phyloP scores from a whole-genome alignment of 2,329 filamentous ascomycete species.

The Colletotrichum brevisporum region DNA sequence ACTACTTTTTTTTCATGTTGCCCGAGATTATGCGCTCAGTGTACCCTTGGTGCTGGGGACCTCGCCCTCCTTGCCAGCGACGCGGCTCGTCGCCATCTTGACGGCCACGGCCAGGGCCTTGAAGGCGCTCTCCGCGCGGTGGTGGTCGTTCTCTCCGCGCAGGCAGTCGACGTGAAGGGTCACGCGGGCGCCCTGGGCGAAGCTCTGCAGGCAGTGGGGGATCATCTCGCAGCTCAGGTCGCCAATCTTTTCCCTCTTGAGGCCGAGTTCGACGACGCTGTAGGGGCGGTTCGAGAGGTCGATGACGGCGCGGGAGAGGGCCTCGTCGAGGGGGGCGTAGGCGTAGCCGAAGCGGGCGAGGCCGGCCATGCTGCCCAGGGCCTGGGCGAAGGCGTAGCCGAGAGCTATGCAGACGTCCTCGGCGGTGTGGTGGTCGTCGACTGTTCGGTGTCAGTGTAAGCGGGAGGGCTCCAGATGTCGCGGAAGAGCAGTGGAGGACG shows the following conservation, averaged over 20 bases:
- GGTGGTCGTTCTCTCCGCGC: conserved; percentile 93
- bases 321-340: conserved; percentile 95
- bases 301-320: conserved; percentile 91
- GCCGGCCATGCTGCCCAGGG: conserved; percentile 83
- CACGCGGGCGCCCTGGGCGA: conserved; percentile 88
- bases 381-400: conserved; percentile 85
- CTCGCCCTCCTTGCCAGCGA: conserved; percentile 88
- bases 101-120: conserved; percentile 95
- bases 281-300: conserved; percentile 95
- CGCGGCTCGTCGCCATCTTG: conserved; percentile 79
- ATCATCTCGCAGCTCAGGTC: conserved; percentile 97
- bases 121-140: conserved; percentile 95
- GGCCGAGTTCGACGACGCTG: conserved; percentile 84
- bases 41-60: conserved; percentile 97
- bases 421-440: conserved; percentile 98
- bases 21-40: conserved; percentile 64
- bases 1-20: neutral
- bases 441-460: conserved; percentile 57
- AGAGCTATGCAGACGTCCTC: conserved; percentile 96
- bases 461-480: neutral
- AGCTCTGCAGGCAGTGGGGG: conserved; percentile 94
- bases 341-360: conserved; percentile 92
- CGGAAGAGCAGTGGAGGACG: conserved; percentile 49
- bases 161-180: conserved; percentile 97
- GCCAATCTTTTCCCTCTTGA: conserved; percentile 93